These are phyloP conservation scores for Carallia pectinifolia DNA, from an alignment of 345 rosid genomes.

Conservation along the genomic window DNA sequence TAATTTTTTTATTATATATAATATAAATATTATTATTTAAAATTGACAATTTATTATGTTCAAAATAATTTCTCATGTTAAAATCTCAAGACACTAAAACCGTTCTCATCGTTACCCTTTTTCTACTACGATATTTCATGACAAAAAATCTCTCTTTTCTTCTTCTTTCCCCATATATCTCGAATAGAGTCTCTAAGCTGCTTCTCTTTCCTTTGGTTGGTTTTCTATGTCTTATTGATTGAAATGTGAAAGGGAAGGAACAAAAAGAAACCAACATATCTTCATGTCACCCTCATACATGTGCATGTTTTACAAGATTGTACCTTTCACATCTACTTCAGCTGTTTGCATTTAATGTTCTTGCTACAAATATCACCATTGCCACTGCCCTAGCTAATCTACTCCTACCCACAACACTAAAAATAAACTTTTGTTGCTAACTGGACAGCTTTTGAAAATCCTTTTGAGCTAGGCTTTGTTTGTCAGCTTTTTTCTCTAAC, in stretches of 20 bases:
- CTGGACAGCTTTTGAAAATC: neutral
- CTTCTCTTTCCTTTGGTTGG: slow-evolving; percentile 25
- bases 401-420: neutral
- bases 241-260: slow-evolving; percentile 31
- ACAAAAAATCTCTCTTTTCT: slow-evolving; percentile 25
- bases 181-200: slow-evolving; percentile 7
- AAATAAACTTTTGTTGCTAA: neutral
- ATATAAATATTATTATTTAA: no score
- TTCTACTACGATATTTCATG: neutral
- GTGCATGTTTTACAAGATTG: slow-evolving; percentile 46
- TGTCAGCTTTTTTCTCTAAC: neutral
- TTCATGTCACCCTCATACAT: slow-evolving; percentile 42
- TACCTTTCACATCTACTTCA: slow-evolving; percentile 18
- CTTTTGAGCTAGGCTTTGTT: neutral
- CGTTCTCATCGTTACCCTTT: neutral
- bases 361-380: slow-evolving; percentile 20
- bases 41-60: no score
- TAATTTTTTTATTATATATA: no score
- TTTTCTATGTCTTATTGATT: slow-evolving; percentile 25
- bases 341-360: slow-evolving; percentile 48
- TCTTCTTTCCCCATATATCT: slow-evolving; percentile 9
- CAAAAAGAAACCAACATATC: slow-evolving; percentile 48
- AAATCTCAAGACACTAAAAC: no score
- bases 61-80: no score
- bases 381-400: neutral